Conservation (phyloP, 345 rosid species). For the Corymbia maculata region DNA sequence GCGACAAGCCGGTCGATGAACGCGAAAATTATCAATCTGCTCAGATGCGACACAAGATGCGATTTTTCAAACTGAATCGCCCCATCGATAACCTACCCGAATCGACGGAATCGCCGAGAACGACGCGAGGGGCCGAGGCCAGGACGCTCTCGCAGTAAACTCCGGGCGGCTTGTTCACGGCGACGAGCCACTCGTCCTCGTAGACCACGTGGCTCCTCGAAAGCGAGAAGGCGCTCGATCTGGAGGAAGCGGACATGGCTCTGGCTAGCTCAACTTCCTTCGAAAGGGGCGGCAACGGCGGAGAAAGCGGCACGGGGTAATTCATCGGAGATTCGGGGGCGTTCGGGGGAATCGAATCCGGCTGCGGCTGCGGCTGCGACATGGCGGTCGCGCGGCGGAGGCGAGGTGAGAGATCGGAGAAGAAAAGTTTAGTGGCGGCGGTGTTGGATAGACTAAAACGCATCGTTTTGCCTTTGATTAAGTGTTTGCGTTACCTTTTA, state of each 20-base stretch:
- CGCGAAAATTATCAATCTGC: neutral
- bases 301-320: constrained; percentile 72
- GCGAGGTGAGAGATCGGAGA: constrained; percentile 1
- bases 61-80: neutral
- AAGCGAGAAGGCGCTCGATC: constrained; percentile 50
- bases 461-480: neutral
- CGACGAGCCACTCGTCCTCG: constrained; percentile 83
- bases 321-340: constrained; percentile 3
- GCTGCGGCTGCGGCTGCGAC: neutral
- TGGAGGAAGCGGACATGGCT: constrained; percentile 78
- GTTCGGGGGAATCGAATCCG: constrained; percentile 2
- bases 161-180: constrained; percentile 73
- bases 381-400: constrained; percentile 12
- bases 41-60: neutral
- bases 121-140: constrained; percentile 35
- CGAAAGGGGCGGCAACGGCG: constrained; percentile 59
- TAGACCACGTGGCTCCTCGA: constrained; percentile 34
- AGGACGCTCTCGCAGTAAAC: constrained; percentile 70
- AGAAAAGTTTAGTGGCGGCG: neutral
- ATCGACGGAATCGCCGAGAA: constrained; percentile 3
- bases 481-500: neutral
- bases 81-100: neutral
- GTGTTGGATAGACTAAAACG: neutral
- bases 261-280: constrained; percentile 63
- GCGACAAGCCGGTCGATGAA: neutral